Evolutionary conservation across 805 yeast species (phyloP).

Genomic region (Metschnikowia santaceciliae): DNA sequence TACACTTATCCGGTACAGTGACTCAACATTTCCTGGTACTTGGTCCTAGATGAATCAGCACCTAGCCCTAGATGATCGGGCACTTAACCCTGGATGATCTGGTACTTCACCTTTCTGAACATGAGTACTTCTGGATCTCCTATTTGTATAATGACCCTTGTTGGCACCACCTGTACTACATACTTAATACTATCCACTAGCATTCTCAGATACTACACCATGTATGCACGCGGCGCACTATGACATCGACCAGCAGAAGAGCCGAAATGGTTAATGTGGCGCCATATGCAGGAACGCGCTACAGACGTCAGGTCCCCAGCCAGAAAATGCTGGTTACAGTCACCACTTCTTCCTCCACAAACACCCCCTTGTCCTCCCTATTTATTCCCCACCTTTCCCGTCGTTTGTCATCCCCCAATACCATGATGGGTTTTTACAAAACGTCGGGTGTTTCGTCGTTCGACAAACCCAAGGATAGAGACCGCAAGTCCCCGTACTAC

Average conservation of each 20-base stretch:
- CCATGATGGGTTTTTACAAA: neutral
- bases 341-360: neutral
- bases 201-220: neutral
- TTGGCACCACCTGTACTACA: too few relatives aligned
- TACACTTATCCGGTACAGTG: too few relatives aligned
- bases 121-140: too few relatives aligned
- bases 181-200: too few relatives aligned
- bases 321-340: neutral
- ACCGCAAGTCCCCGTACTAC: slow-evolving; percentile 10
- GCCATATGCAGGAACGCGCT: neutral
- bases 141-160: neutral
- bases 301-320: neutral
- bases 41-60: too few relatives aligned
- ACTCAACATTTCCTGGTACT: too few relatives aligned
- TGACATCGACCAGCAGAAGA: neutral
- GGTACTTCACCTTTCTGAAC: too few relatives aligned
- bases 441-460: neutral
- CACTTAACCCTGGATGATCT: too few relatives aligned
- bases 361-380: neutral
- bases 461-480: slow-evolving; percentile 1
- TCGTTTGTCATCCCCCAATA: neutral
- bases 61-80: too few relatives aligned
- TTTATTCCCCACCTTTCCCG: neutral
- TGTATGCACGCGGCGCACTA: neutral
- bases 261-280: too few relatives aligned